Base-by-base conservation (phyloP, 129 eudicot species). In the Kitagawia praeruptora region DNA sequence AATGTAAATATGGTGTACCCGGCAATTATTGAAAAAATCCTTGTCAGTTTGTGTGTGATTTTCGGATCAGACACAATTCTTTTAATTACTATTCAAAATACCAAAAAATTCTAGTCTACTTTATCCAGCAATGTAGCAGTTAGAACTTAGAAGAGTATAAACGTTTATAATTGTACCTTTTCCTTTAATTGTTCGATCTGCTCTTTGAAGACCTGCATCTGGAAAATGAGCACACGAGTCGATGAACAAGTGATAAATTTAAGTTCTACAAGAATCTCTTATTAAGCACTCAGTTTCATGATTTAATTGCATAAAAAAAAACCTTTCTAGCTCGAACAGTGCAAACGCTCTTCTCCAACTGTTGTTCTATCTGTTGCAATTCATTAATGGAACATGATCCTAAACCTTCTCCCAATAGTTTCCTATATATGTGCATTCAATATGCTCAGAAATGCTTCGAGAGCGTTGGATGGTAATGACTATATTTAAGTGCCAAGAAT, bases 321-420 rank as follows among this genome's bases (percentile, higher is more conserved):
- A 78, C 93, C 93, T 86, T 89, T 84, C 87, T 82, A 21, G 87
- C 85, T 28, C 90, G 85, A 23, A 89, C 76, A 42, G 38, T 80
- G 75, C 15, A 46, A 23, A 84, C 86, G 51, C 93, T 86, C 39
- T 80, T 82, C 70, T 89, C 93, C 77, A 89, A 47, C 78, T 89
- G 93, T 19, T 54, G 77, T 38, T 89, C 93, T 4, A 89, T 41
- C 56, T 84, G 82, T 56, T 89, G 90, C 69, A 89, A 85, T 75
- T 89, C 93, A 61, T 78, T 87, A 41, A 85, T 42, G 63, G 79
- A 45, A 88, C 88, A 86, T 15, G 86, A 34, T 18, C 81, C 81
- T 67, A 89, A 41, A 31, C 88, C 85, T 77, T 89, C 88, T 37
- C 93, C 93, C 70, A 86, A 71, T 37, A 89, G 88, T 69, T 77